Percentiles rank a stretch among this genome's conserved stretches.
Evolutionary conservation across 257 asterid species (phyloP).

Genomic region (Solanum megistacrolobum): DNA sequence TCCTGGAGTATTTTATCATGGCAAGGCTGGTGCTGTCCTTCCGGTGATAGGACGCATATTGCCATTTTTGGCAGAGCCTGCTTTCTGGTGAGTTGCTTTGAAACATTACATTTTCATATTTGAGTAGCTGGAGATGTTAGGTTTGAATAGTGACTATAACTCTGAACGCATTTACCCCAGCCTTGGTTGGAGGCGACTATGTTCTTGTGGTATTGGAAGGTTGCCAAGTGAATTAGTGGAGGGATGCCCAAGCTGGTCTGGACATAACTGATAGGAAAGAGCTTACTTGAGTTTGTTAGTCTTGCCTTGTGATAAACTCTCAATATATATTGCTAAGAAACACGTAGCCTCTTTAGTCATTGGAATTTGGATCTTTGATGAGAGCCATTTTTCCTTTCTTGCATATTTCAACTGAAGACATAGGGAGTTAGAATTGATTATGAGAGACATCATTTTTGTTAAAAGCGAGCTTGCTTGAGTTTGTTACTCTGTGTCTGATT

Average conservation of each 20-base stretch:
- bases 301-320: not conserved
- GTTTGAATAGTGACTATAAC: not conserved
- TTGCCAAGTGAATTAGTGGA: not conserved
- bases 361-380: not conserved
- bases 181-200: not conserved
- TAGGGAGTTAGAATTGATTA: not conserved
- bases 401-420: not conserved
- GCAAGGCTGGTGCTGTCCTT: conserved; percentile 59
- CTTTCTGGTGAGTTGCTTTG: conserved; percentile 38
- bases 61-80: conserved; percentile 63
- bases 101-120: not conserved
- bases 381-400: not conserved
- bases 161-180: not conserved
- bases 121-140: not conserved
- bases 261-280: not conserved
- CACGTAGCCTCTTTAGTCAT: not conserved
- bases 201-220: not conserved
- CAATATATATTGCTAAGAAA: not conserved
- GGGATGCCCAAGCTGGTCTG: not conserved
- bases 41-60: conserved; percentile 69
- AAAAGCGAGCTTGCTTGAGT: not conserved
- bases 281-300: not conserved
- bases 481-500: not conserved
- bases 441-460: not conserved
- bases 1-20: conserved; percentile 77